These are phyloP conservation scores for Aspergillus sp. DNA, from an alignment of 2,329 filamentous ascomycete genomes.

Conservation along the genomic window DNA sequence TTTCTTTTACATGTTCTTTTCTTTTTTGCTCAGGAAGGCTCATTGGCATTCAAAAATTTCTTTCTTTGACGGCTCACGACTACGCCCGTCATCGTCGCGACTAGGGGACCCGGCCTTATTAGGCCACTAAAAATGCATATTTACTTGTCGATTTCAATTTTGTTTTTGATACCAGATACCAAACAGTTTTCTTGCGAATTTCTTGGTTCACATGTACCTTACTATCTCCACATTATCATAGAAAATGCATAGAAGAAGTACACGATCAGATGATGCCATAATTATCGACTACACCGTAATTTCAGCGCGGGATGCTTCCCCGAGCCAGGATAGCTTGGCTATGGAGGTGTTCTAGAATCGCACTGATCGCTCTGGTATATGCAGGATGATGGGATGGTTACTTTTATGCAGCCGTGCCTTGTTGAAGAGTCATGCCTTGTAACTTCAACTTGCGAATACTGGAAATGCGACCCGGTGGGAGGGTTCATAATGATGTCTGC, in stretches of 20 bases:
- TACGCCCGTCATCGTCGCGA: not conserved
- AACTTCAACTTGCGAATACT: no score
- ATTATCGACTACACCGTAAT: not conserved
- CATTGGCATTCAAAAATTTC: not conserved
- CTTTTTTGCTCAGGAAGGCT: conserved; percentile 1
- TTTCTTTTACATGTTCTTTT: conserved; percentile 6
- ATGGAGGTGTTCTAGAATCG: no score
- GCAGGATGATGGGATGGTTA: no score
- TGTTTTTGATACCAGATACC: conserved; percentile 6
- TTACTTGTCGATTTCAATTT: conserved; percentile 3
- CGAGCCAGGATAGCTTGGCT: no score
- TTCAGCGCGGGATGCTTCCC: no score
- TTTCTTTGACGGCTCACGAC: not conserved
- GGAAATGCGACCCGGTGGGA: no score
- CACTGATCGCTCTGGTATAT: no score
- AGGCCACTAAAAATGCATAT: not conserved
- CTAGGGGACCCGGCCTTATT: not conserved
- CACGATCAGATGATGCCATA: not conserved
- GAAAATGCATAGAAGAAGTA: not conserved
- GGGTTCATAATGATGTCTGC: no score
- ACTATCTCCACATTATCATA: conserved; percentile 1
- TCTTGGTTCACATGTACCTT: not conserved
- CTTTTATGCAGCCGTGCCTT: no score
- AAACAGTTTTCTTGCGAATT: not conserved
- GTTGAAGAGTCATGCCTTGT: no score